These are phyloP conservation scores for Boletus edulis DNA, from an alignment of 768 basidiomycete genomes.

Conservation along the genomic window DNA sequence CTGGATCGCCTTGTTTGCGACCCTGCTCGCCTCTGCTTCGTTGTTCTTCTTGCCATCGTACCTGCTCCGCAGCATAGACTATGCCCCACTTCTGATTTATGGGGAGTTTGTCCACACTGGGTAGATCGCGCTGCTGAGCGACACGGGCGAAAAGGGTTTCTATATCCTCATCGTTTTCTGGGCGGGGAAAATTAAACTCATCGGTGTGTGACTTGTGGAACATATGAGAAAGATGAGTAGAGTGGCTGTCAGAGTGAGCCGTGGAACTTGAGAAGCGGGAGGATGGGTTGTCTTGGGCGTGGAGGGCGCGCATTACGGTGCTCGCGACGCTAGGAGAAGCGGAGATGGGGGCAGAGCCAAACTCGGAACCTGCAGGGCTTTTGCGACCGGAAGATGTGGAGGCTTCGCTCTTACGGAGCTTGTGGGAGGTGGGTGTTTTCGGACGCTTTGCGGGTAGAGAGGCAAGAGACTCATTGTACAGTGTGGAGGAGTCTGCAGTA, in stretches of 20 bases:
- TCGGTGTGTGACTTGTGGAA: constrained; percentile 53
- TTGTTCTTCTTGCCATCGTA: constrained; percentile 75
- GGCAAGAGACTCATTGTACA: constrained; percentile 49
- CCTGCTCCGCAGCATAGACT: constrained; percentile 78
- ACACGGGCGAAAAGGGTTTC: constrained; percentile 79
- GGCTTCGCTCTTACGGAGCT: constrained; percentile 51
- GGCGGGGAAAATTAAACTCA: constrained; percentile 75
- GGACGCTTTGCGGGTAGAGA: constrained; percentile 37
- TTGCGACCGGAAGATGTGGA: constrained; percentile 48
- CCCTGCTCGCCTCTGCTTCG: constrained; percentile 61
- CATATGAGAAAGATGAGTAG: constrained; percentile 44
- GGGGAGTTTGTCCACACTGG: constrained; percentile 54
- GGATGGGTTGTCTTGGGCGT: constrained; percentile 51
- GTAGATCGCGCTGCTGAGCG: constrained; percentile 64
- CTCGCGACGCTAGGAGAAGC: constrained; percentile 25
- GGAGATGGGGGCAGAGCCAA: constrained; percentile 43
- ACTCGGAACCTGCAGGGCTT: constrained; percentile 53
- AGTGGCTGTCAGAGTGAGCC: constrained; percentile 46
- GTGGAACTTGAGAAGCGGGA: constrained; percentile 55
- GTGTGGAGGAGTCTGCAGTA: constrained; percentile 57
- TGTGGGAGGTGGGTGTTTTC: constrained; percentile 35
- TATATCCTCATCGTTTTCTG: constrained; percentile 73
- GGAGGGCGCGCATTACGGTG: constrained; percentile 51
- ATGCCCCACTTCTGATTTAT: constrained; percentile 92
- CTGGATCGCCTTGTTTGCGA: constrained; percentile 57